Evolutionary conservation across 1,284 basidiomycete species (phyloP), one percentile per base, ranked within the genome.

Genomic region (Tranzscheliella williamsii): DNA sequence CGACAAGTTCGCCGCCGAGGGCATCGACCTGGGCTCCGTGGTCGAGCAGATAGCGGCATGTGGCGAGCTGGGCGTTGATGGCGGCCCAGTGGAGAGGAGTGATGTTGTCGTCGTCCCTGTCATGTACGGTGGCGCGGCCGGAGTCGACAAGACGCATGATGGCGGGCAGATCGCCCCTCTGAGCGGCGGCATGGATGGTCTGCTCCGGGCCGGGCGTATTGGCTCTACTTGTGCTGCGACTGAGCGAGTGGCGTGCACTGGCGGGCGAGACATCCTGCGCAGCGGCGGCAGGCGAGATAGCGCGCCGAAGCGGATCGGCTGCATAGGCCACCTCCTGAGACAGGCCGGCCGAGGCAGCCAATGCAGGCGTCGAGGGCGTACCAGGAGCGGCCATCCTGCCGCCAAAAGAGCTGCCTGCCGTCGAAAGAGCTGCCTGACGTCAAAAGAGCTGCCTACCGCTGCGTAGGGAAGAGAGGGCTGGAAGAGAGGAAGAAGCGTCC

Each of bases 41-140:
- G 58, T 94, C 90, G 21, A 98, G 81, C 9, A 99, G 46, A 21
- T 69, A 53, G 5, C 49, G 44, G 39, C 71, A 71, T 12, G 63
- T 61, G 9, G 48, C 52, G 11, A 71, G 52, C 71, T 94, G 91
- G 2, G 89, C 89, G 70, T 94, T 94, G 73, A 94, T 93, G 4
- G 93, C 87, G 3, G 95, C 91, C 94, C 94, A 98, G 76, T 98
- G 94, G 4, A 98, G 83, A 0, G 94, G 88, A 0, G 93, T 94
- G 67, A 97, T 91, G 68, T 91, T 91, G 78, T 95, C 89, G 18
- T 84, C 82, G 79, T 98, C 94, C 36, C 87, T 82, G 75, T 90
- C 88, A 18, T 87, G 87, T 5, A 89, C 87, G 17, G 82, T 83
- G 4, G 89, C 86, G 31, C 83, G 80, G 3, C 87, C 88, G 0